phyloP scores from a whole-genome alignment of 2,329 filamentous ascomycete species.

The Colletotrichum destructivum region DNA sequence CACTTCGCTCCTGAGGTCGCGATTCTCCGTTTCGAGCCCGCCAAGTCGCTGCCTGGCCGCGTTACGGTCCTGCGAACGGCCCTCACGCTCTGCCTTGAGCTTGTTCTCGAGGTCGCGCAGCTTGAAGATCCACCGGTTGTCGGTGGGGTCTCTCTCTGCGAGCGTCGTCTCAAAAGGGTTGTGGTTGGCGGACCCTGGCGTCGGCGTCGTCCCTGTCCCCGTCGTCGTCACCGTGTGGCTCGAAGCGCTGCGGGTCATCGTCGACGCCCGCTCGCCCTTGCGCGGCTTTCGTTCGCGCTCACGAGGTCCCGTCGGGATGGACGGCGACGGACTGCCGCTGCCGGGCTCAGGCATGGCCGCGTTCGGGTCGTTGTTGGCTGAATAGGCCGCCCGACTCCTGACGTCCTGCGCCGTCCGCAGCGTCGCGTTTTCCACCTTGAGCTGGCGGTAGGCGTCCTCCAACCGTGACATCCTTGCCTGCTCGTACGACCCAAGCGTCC shows the following conservation, averaged over 20 bases:
- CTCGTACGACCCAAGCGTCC: constrained; percentile 60
- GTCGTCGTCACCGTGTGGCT: constrained; percentile 24
- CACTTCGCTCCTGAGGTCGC: constrained; percentile 76
- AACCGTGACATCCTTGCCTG: constrained; percentile 67
- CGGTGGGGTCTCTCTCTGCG: constrained; percentile 57
- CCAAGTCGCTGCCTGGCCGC: constrained; percentile 86
- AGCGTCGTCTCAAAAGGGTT: constrained; percentile 44
- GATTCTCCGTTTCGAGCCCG: constrained; percentile 81
- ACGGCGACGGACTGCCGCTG: constrained; percentile 66
- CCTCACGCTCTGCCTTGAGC: constrained; percentile 91
- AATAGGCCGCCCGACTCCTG: constrained; percentile 64
- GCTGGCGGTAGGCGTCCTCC: constrained; percentile 73
- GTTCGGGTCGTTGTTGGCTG: constrained; percentile 56
- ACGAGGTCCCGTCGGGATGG: constrained; percentile 69
- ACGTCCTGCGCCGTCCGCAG: constrained; percentile 76
- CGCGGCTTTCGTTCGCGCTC: constrained; percentile 50
- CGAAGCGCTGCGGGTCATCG: constrained; percentile 51
- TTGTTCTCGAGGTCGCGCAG: constrained; percentile 90
- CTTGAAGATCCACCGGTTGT: constrained; percentile 87
- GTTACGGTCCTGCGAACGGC: constrained; percentile 84
- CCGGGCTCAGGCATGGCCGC: constrained; percentile 52
- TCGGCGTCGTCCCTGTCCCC: constrained; percentile 4
- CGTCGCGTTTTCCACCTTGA: constrained; percentile 78
- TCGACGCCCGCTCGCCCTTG: constrained; percentile 45
- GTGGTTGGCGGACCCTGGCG: constrained; percentile 32